Evolutionary conservation across 192 early-diverging fungal species (phyloP), one percentile per base, ranked within the genome.

Genomic region (Backusella parvicylindrica): DNA sequence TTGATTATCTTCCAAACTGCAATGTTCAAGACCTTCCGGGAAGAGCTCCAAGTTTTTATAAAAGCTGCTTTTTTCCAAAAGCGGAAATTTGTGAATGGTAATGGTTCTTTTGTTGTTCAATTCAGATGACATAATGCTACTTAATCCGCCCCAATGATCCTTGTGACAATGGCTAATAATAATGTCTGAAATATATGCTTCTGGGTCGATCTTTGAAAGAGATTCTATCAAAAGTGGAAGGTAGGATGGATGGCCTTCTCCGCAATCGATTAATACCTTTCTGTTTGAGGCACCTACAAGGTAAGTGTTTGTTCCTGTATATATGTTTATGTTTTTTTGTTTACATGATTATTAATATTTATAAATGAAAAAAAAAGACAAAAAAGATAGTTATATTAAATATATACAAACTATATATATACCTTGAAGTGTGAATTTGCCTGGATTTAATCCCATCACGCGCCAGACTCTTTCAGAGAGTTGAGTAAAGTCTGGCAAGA

Each of bases 241-340:
- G 75, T 93, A 97, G 9, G 82, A 89, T 1, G 90, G 84, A 40
- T 90, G 80, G 11, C 95, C 94, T 36, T 92, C 92, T 41, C 94
- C 94, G 6, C 90, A 89, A 73, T 95, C 95, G 0, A 97, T 79
- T 4, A 97, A 84, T 1, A 94, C 64, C 33, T 92, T 89, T 36
- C 82, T 79, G 18, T 75, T 32, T 1, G 95, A 95, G 7, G 81
- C 78, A 12, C 96, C 96, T 41, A 97, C 83, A 18, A 97, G 35
- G 65, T 96, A 97, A 0, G 92, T 95, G 76, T 97, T 97, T 67
- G 96, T 96, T 32, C 88, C 89, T 91, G 50, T 13, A 26, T 38
- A 4, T 38, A 38, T 60, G 0, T 47, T 47, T 47, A 4, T 47
- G 0, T 41, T 9, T 47, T 47, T 47, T 47, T 47, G 18, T 47